Evolutionary conservation across 2,329 filamentous ascomycete genomes (phyloP), one percentile per base, ranked within the genome.

Genomic region (Aspergillus sp.): DNA sequence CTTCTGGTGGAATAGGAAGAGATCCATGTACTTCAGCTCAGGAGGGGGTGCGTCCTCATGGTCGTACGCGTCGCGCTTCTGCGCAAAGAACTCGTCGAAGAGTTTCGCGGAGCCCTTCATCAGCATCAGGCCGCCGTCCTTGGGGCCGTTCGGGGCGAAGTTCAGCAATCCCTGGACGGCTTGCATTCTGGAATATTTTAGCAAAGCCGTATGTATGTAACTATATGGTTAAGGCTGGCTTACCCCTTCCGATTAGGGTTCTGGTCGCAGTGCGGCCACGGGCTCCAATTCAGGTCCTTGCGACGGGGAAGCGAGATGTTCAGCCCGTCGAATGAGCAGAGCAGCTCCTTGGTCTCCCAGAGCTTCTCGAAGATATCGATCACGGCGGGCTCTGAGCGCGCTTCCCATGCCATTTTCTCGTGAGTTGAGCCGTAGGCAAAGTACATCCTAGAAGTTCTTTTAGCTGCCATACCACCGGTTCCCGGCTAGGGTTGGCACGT

Each of bases 251-350:
- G 68, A 5, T 73, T 59, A 0, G 72, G 77, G 31, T 70, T 73
- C 60, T 80, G 76, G 62, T 81, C 79, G 44, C 73, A 71, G 56
- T 81, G 78, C 6, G 77, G 78, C 78, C 78, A 81, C 2, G 77
- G 76, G 21, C 62, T 70, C 70, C 70, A 77, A 3, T 57, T 67
- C 6, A 77, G 58, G 51, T 77, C 73, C 39, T 72, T 77, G 1
- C 73, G 68, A n/a, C 70, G 68, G 0, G 78, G 77, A n/a, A 79
- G 62, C 0, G 75, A 75, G 43, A 80, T 69, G 59, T 80, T 80
- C 57, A 79, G 71, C 66, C 59, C 63, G 19, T 66, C 63, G 40
- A 66, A 66, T 3, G 63, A 64, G 40, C 27, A 56, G n/a, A 66
- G 56, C 1, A 66, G 49, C 41, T 66, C 61, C 14, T 66, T 57